Percentiles rank a stretch among this genome's conserved stretches.
phyloP scores from a whole-genome alignment of 805 yeast genomes.

The Spathaspora arborariae region DNA sequence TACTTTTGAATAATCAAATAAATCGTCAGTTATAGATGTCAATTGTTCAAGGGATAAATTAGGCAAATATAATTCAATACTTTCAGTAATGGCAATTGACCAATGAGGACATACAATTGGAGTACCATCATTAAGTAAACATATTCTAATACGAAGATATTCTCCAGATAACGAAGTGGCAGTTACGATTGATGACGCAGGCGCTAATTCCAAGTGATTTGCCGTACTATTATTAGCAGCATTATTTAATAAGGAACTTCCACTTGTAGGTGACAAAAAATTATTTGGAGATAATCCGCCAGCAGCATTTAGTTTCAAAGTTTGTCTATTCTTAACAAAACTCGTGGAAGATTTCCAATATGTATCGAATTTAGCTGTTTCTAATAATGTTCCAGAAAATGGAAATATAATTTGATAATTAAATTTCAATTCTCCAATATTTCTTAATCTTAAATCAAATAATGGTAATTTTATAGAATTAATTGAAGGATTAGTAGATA shows the following conservation, averaged over 20 bases:
- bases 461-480: constrained; percentile 59
- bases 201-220: constrained; percentile 17
- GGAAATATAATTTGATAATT: constrained; percentile 83
- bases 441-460: constrained; percentile 74
- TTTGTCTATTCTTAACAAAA: constrained; percentile 33
- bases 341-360: constrained; percentile 90
- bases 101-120: constrained; percentile 77
- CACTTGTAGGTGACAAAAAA: constrained; percentile 30
- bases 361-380: constrained; percentile 89
- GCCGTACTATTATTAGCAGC: not conserved
- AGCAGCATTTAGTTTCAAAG: constrained; percentile 29
- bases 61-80: constrained; percentile 56
- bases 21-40: constrained; percentile 32
- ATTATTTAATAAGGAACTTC: not conserved
- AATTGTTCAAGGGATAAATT: constrained; percentile 51
- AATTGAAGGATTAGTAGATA: constrained; percentile 37
- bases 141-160: constrained; percentile 66
- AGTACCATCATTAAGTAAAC: constrained; percentile 75
- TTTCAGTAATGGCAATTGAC: constrained; percentile 48
- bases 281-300: constrained; percentile 41
- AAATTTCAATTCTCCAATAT: constrained; percentile 77
- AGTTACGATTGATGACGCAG: constrained; percentile 69
- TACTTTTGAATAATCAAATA: constrained; percentile 39
- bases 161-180: constrained; percentile 86
- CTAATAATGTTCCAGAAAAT: constrained; percentile 78